phyloP scores from a whole-genome alignment of 164 flowering plant genomes.

The Taxillus chinensis region DNA sequence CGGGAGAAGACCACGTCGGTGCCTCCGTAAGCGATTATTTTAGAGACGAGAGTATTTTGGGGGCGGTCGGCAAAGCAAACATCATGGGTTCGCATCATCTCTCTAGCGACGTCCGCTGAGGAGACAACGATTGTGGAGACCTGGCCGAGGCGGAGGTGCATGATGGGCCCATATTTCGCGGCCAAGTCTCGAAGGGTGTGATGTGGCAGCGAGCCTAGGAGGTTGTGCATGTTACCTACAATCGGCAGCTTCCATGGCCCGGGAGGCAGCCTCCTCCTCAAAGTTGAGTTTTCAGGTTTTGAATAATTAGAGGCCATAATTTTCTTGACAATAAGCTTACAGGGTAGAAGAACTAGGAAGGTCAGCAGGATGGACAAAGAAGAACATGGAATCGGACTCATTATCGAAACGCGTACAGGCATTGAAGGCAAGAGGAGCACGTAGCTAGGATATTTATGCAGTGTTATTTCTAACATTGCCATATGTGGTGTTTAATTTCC shows the following conservation, averaged over 20 bases:
- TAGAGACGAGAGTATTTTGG: background rate
- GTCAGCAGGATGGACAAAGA: no score
- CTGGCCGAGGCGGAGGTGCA: slow-evolving; percentile 17
- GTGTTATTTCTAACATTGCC: no score
- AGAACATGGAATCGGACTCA: no score
- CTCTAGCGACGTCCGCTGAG: slow-evolving; percentile 18
- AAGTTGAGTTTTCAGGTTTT: background rate
- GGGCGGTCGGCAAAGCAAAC: slow-evolving; percentile 13
- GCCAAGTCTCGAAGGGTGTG: slow-evolving; percentile 13
- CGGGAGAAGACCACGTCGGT: slow-evolving; percentile 20
- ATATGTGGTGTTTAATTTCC: no score
- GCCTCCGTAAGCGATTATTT: slow-evolving; percentile 8
- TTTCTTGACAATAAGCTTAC: background rate
- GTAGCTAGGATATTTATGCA: no score
- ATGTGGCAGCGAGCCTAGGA: slow-evolving; percentile 14
- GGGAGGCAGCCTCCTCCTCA: slow-evolving; percentile 5
- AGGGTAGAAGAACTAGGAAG: no score
- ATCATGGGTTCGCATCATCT: slow-evolving; percentile 20
- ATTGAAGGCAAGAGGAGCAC: no score
- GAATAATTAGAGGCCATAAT: background rate
- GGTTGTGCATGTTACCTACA: slow-evolving; percentile 23
- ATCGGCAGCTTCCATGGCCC: slow-evolving; percentile 25
- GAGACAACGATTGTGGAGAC: slow-evolving; percentile 16
- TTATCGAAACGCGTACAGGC: no score
- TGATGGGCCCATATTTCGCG: slow-evolving; percentile 17